These are phyloP conservation scores for Geosmithia morbida DNA, from an alignment of 2,329 filamentous ascomycete genomes.

Conservation along the genomic window DNA sequence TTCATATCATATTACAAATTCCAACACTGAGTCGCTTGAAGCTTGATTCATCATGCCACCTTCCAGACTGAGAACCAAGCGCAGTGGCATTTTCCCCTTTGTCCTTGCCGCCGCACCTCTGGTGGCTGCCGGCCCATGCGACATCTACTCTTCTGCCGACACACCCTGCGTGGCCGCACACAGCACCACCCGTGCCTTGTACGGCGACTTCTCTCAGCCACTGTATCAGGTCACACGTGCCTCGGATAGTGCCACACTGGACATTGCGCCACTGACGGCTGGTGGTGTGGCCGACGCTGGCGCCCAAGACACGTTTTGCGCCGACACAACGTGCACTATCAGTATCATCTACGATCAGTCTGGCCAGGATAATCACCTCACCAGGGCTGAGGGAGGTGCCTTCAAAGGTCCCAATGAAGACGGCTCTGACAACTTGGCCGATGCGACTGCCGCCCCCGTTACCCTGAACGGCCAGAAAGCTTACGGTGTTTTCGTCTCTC, in stretches of 20 bases:
- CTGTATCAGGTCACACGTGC: constrained; percentile 46
- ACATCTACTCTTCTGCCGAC: constrained; percentile 41
- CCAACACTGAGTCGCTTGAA: no score
- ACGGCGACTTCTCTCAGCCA: constrained; percentile 32
- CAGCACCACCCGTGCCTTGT: constrained; percentile 49
- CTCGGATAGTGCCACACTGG: constrained; percentile 19
- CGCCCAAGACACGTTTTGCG: constrained; percentile 46
- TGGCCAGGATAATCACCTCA: constrained; percentile 45
- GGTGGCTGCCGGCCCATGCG: constrained; percentile 33
- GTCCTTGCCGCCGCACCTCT: background rate
- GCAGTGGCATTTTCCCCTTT: no score
- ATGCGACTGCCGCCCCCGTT: constrained; percentile 45
- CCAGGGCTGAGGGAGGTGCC: constrained; percentile 40
- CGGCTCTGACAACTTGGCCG: constrained; percentile 45
- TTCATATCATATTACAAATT: no score
- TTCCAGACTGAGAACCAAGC: no score
- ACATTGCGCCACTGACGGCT: constrained; percentile 35
- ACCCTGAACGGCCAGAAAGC: constrained; percentile 45
- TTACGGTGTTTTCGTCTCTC: constrained; percentile 48
- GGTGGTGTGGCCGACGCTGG: constrained; percentile 49
- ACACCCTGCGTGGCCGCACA: constrained; percentile 52
- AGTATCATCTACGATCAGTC: constrained; percentile 54
- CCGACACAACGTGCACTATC: constrained; percentile 46
- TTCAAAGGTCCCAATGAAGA: constrained; percentile 41
- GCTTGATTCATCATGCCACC: no score